Base-by-base conservation (phyloP, 495 filamentous ascomycete genomes). In the Elaphomyces granulatus region DNA sequence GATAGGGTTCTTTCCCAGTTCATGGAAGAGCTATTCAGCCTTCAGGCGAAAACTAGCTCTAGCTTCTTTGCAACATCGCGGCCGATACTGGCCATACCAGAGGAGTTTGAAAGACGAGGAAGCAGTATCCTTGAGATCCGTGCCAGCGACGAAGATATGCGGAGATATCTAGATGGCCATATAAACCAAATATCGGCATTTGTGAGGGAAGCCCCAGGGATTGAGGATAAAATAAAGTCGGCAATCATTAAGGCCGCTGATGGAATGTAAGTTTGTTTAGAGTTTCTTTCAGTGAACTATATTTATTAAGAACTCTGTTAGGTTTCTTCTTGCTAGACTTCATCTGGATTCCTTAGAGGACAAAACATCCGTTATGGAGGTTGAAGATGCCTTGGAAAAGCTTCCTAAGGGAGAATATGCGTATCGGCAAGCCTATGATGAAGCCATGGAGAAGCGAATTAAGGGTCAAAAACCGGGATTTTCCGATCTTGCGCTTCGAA, bases 321-420 rank as follows among this genome's bases (percentile, higher is more conserved):
- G 63, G 61, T 66, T 67, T 41, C 49, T 68, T 6, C 48, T 66
- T 19, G 58, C 63, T 6, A 36, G 7, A 37, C 15, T 46, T 10
- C 19, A 42, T 26, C 15, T 42, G 3, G 58, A 59, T 36, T 53
- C 55, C 20, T 44, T 68, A 14, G 48, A 32, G 14, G 51, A 52
- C 23, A 51, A 60, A 32, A 48, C 53, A 10, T 56, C 49, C 10
- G 35, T 48, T 3, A 52, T 48, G 2, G 55, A 50, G 1, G 20
- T 63, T 16, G 44, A 45, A 20, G 35, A 46, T 9, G 53, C 54
- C 16, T 40, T 65, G 8, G 18, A 51, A 16, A 46, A 45, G 15
- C 48, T 60, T 8, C 49, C 56, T 3, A 52, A 36, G 20, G 47
- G 48, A 18, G 49, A 20, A 20, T 38, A 31, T 15, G 44, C 39